Evolutionary conservation across 2,329 filamentous ascomycete genomes (phyloP), one percentile per base, ranked within the genome.

Genomic region (Ophiocordyceps sinensis): DNA sequence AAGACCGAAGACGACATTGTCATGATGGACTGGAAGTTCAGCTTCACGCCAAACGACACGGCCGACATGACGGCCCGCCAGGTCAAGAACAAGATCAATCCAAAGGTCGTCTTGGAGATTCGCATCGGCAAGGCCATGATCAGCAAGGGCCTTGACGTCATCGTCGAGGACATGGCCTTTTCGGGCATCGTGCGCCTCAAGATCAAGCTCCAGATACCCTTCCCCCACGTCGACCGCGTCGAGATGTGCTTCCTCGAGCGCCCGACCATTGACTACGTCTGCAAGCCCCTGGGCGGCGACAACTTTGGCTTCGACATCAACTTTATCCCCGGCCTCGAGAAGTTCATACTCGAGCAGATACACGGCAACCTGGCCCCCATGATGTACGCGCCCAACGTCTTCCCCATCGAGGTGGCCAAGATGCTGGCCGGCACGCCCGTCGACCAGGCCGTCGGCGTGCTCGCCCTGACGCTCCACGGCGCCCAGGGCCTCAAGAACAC

Each of bases 1-100:
- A 94, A 91, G 61, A 85, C 85, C 1, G 86, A 95, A 51, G 88
- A 95, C 47, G 91, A 98, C 56, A 80, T 88, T 44, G 86, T 98
- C 35, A 76, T 96, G 54, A 98, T 98, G 91, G 91, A 98, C 59
- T 98, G 91, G 91, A 94, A 94, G 55, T 98, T 98, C 63, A 96
- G 89, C 70, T 98, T 98, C 66, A 96, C 85, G 0, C 91, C 91
- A 29, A 96, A 91, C 50, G 93, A 98, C 60, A 84, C 77, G 3
- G 79, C 84, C 49, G 91, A 98, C 60, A 77, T 98, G 73, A 98
- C 91, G 2, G 70, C 81, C 2, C 78, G 82, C 45, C 91, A 98
- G 60, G 65, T 95, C 55, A 89, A 85, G 68, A 87, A 88, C 69
- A 95, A 94, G 69, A 76, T 96, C 61, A 96, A 98, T 57, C 91